Base-by-base conservation (phyloP, 306 rosid genomes). In the Trichosanthes cucumerina region DNA sequence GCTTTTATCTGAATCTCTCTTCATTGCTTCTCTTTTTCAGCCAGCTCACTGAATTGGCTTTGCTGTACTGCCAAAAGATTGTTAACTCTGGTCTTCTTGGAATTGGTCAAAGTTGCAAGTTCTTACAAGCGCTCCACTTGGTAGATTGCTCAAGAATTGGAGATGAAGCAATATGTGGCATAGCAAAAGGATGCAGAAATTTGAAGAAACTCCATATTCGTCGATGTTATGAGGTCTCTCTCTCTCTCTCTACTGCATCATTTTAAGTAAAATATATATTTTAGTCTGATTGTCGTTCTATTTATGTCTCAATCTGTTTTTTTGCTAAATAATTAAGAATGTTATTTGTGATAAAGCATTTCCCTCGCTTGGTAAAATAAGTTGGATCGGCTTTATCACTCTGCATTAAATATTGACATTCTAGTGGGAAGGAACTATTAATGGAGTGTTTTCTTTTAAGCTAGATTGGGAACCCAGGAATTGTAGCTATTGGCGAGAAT, bases 111-210 rank as follows among this genome's bases (percentile, higher is more conserved):
- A 92, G 98, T 69, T 96, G 98, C 84, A 89, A 86, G 86, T 88
- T 88, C 85, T 81, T 96, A 89, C 91, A 91, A 85, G 87, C 98
- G 34, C 97, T 96, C 81, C 91, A 91, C 88, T 85, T 96, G 88
- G 97, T 92, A 81, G 98, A 92, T 86, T 96, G 99, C 87, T 88
- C 99, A 46, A 85, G 86, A 81, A 90, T 96, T 76, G 97, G 98
- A 75, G 96, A 96, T 84, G 97, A 88, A 68, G 97, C 91, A 83
- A 87, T 96, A 86, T 86, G 96, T 63, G 88, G 90, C 31, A 88
- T 92, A 80, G 99, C 98, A 47, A 78, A 60, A 71, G 99, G 99
- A 79, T 95, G 99, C 83, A 83, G 69, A 77, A 95, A 85, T 78
- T 84, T 95, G 87, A 92, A 92, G 93, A 95, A 91, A 80, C 93